Evolutionary conservation across 106 monocot species (phyloP), one percentile per base, ranked within the genome.

Genomic region (Xerophyta viscosa): DNA sequence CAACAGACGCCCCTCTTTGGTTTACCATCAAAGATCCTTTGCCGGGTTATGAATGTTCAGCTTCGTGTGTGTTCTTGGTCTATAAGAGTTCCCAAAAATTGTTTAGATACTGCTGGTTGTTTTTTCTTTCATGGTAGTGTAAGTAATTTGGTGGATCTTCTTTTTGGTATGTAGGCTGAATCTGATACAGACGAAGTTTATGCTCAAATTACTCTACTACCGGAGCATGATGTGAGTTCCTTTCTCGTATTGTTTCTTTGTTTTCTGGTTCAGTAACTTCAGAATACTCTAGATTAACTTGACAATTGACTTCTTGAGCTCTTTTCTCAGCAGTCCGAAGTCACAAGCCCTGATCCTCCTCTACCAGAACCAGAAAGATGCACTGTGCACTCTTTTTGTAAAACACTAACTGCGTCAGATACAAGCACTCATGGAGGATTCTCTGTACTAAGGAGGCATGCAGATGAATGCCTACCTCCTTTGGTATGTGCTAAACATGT

Each of bases 361-460:
- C 57, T 69, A 8, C 67, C 79, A 30, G 75, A 79, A 51, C 75
- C 67, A 30, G 75, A 71, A 50, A 71, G 62, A 46, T 71, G 70
- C 24, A 58, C 57, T n/a, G 73, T 83, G 27, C 77, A 87, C 49
- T 83, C 92, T 92, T n/a, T 92, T 46, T 83, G 92, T 48, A 92
- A 92, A 67, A 83, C 80, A 46, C 76, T 92, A 14, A 92, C 92
- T 29, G 92, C 92, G 51, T 92, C 92, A 62, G 92, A 92, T 60
- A 92, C 92, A 51, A 92, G 92, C 48, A 92, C 92, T 3, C 92
- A 92, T 77, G 92, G 92, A 3, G 92, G 92, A 8, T 92, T 92
- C 69, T 92, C 92, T 9, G 92, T 92, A 41, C 77, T 87, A 29
- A 72, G 80, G 46, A 66, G 87, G 31, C 92, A 92, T 83, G 92